Percentiles rank a stretch among this genome's conserved stretches.
phyloP scores from a whole-genome alignment of 179 eudicot genomes.

The Spinacia oleracea region DNA sequence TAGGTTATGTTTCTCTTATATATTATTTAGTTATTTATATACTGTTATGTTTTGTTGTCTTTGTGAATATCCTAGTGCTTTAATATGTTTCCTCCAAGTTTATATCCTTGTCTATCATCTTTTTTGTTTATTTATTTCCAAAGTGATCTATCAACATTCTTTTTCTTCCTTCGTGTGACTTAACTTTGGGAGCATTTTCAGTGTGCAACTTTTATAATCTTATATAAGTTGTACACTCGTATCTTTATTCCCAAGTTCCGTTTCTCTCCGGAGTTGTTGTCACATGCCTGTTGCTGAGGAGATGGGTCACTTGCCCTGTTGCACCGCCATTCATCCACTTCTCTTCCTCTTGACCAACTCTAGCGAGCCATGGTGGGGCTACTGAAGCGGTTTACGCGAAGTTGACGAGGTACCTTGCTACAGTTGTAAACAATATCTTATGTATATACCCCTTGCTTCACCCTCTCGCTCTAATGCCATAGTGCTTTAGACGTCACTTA shows the following conservation, averaged over 20 bases:
- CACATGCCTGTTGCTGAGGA: too few relatives aligned
- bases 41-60: neutral
- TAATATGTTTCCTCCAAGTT: neutral
- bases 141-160: neutral
- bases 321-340: too few relatives aligned
- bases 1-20: constrained; percentile 33
- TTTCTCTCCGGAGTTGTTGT: neutral
- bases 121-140: too few relatives aligned
- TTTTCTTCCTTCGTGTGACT: neutral
- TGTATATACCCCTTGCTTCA: too few relatives aligned
- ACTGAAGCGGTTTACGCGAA: too few relatives aligned
- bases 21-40: neutral
- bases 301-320: too few relatives aligned
- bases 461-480: too few relatives aligned
- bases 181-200: neutral
- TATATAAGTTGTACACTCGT: neutral
- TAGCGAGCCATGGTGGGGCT: too few relatives aligned
- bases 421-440: too few relatives aligned
- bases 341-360: too few relatives aligned
- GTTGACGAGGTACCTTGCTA: too few relatives aligned
- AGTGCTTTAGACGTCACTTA: too few relatives aligned
- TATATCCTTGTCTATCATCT: neutral
- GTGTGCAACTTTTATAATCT: neutral
- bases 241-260: neutral
- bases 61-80: neutral